Percentiles rank a stretch among this genome's conserved stretches.
These are phyloP conservation scores for Dactylellina cionopaga DNA, from an alignment of 2,329 filamentous ascomycete genomes.

Conservation along the genomic window DNA sequence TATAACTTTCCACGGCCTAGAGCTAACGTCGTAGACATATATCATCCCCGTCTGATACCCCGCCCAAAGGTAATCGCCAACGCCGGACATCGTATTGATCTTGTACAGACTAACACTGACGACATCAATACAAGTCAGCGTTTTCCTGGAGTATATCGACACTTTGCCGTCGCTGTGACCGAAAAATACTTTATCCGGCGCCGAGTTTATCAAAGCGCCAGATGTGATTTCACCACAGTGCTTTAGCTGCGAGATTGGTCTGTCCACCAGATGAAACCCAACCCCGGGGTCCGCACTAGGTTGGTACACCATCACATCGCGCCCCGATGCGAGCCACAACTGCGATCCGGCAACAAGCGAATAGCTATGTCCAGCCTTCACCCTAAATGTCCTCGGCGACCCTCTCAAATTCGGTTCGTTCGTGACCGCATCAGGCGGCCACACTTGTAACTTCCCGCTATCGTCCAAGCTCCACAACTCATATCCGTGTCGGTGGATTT, in stretches of 20 bases:
- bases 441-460: slow-evolving; percentile 83
- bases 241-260: slow-evolving; percentile 75
- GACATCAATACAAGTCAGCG: slow-evolving; percentile 77
- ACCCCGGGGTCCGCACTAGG: slow-evolving; percentile 74
- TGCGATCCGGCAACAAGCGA: slow-evolving; percentile 86
- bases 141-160: slow-evolving; percentile 81
- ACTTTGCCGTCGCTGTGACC: slow-evolving; percentile 94
- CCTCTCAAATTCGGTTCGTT: slow-evolving; percentile 78
- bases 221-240: slow-evolving; percentile 84
- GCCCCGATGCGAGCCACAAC: slow-evolving; percentile 88
- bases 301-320: slow-evolving; percentile 84
- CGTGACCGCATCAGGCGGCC: slow-evolving; percentile 78
- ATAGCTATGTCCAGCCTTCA: slow-evolving; percentile 84
- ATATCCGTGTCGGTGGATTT: slow-evolving; percentile 84
- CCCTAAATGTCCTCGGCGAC: slow-evolving; percentile 78
- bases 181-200: slow-evolving; percentile 83
- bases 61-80: slow-evolving; percentile 87
- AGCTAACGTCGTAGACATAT: slow-evolving; percentile 86
- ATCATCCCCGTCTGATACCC: slow-evolving; percentile 94
- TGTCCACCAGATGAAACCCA: slow-evolving; percentile 78
- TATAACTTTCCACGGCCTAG: slow-evolving; percentile 85
- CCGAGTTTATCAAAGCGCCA: slow-evolving; percentile 77
- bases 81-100: slow-evolving; percentile 85
- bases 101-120: slow-evolving; percentile 93
- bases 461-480: slow-evolving; percentile 96